Percentiles rank a stretch among this genome's conserved stretches.
These are phyloP conservation scores for Isabelozyma pseudorhagii DNA, from an alignment of 805 yeast species.

Conservation along the genomic window DNA sequence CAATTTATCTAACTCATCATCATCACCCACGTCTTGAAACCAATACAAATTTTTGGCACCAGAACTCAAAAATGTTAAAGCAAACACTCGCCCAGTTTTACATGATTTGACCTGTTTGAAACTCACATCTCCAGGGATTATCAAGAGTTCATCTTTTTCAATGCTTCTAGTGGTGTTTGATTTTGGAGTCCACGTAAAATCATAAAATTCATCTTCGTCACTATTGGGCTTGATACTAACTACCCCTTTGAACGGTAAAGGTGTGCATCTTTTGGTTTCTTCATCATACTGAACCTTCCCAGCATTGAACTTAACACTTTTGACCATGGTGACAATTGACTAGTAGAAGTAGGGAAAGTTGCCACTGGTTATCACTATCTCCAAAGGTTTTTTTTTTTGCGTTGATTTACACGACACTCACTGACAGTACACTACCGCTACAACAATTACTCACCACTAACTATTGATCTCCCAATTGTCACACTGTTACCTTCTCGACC, in stretches of 20 bases:
- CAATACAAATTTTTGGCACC: conserved; percentile 63
- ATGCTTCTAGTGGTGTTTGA: conserved; percentile 38
- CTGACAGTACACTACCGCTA: too few species aligned
- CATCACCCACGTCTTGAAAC: conserved; percentile 75
- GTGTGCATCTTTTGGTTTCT: conserved; percentile 60
- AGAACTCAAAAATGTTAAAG: conserved; percentile 59
- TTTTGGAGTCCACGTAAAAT: conserved; percentile 72
- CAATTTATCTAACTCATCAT: conserved; percentile 55
- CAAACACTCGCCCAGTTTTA: conserved; percentile 73
- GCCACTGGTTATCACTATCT: too few species aligned
- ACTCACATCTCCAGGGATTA: conserved; percentile 83
- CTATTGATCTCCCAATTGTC: too few species aligned
- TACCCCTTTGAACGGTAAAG: conserved; percentile 67
- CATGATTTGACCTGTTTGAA: conserved; percentile 71
- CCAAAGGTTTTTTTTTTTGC: too few species aligned
- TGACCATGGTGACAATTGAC: conserved; percentile 6
- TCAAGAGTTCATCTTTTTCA: conserved; percentile 60
- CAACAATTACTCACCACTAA: too few species aligned
- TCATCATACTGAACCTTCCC: conserved; percentile 70
- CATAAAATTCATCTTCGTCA: conserved; percentile 71
- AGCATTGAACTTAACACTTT: conserved; percentile 62
- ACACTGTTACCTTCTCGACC: not conserved
- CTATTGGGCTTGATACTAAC: conserved; percentile 57
- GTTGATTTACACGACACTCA: too few species aligned
- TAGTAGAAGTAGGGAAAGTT: not conserved